Percentiles rank a stretch among this genome's conserved stretches.
Conservation (phyloP, 192 early-diverging fungal genomes). For the Lobosporangium transversale region DNA sequence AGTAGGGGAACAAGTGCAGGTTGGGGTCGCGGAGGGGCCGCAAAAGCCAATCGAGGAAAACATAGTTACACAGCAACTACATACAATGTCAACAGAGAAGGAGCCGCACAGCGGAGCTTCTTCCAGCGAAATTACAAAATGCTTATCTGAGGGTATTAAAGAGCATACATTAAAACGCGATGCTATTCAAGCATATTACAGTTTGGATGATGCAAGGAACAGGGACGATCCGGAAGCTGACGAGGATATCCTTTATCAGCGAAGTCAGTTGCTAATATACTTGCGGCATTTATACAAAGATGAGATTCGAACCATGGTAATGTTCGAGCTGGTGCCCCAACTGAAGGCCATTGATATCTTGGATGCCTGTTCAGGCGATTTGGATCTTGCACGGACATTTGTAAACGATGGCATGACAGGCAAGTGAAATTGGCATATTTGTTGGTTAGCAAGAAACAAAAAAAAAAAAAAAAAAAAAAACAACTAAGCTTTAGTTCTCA, state of each 20-base stretch:
- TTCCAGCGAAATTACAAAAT: too few relatives aligned
- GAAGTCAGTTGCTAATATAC: slow-evolving; percentile 10
- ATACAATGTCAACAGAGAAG: too few relatives aligned
- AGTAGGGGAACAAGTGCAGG: too few relatives aligned
- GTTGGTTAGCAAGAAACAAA: not conserved
- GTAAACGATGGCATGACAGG: slow-evolving; percentile 19
- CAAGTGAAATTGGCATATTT: not conserved
- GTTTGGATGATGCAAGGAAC: not conserved
- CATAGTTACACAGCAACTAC: too few relatives aligned
- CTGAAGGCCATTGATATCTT: slow-evolving; percentile 34
- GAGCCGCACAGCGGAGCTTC: too few relatives aligned
- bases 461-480: too few relatives aligned
- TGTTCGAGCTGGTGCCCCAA: slow-evolving; percentile 18
- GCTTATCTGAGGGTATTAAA: too few relatives aligned
- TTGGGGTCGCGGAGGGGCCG: too few relatives aligned
- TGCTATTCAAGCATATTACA: slow-evolving; percentile 9
- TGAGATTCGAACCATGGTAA: slow-evolving; percentile 16
- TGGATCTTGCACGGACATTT: slow-evolving; percentile 1
- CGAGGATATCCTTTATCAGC: not conserved
- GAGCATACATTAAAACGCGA: too few relatives aligned
- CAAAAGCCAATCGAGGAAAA: too few relatives aligned
- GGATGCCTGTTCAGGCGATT: slow-evolving; percentile 22
- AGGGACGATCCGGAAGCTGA: not conserved
- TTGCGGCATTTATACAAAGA: slow-evolving; percentile 2
- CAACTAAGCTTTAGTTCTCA: not conserved